Conservation (phyloP, 192 early-diverging fungal species). For the Coemansia sp. region DNA sequence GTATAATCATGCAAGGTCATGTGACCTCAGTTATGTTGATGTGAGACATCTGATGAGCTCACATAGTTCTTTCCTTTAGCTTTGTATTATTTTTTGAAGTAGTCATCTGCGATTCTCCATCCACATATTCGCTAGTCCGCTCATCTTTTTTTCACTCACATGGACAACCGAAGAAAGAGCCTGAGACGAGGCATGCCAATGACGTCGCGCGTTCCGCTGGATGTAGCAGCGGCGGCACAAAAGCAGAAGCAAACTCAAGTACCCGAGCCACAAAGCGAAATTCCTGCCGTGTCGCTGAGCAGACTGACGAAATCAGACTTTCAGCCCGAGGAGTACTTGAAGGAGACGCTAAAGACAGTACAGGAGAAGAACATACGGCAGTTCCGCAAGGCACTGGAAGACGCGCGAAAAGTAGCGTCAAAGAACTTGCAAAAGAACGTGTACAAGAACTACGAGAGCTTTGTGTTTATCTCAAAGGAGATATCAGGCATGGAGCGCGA, state of each 20-base stretch:
- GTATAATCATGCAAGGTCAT: neutral
- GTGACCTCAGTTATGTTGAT: neutral
- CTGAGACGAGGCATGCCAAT: slow-evolving; percentile 28
- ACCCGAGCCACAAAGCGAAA: slow-evolving; percentile 18
- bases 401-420: slow-evolving; percentile 64
- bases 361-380: slow-evolving; percentile 43
- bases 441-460: slow-evolving; percentile 75
- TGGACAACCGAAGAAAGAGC: slow-evolving; percentile 28
- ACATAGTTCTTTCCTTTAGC: too few species aligned
- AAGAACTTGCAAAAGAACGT: slow-evolving; percentile 70
- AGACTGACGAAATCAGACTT: slow-evolving; percentile 45
- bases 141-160: neutral
- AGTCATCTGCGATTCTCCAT: neutral
- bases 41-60: slow-evolving; percentile 5
- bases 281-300: slow-evolving; percentile 42
- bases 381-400: slow-evolving; percentile 60
- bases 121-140: neutral
- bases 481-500: slow-evolving; percentile 75
- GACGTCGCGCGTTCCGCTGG: slow-evolving; percentile 10
- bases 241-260: neutral
- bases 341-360: slow-evolving; percentile 35
- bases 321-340: slow-evolving; percentile 46
- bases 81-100: too few species aligned
- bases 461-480: slow-evolving; percentile 79
- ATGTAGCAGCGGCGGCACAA: slow-evolving; percentile 6